Base-by-base conservation (phyloP, 1,139 yeast genomes). In the Lodderomyces margitis region DNA sequence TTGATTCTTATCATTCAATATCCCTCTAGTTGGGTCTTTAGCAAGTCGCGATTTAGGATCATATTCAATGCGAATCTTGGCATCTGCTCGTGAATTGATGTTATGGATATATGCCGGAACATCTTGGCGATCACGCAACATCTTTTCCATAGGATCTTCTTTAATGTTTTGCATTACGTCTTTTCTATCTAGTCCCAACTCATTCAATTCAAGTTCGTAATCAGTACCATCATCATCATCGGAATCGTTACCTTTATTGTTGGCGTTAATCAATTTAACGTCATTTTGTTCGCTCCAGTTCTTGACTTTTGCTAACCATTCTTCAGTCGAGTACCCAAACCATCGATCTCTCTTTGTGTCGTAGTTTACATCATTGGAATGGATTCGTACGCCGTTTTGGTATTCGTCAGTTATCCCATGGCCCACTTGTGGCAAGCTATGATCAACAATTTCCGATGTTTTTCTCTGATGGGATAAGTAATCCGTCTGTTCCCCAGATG, bases 261-360 rank as follows among this genome's bases (percentile, higher is more conserved):
- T 55, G 1, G 45, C 27, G 25, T 53, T 37, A 41, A 36, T 36
- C 44, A 23, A 9, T 9, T 30, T 21, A 5, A 45, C 43, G 24
- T 31, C 28, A 38, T 75, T 67, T 30, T 64, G 60, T 17, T 55
- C 53, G 36, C 75, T 70, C 75, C 80, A 74, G 40, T 66, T 63
- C 33, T 63, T 62, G 6, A 80, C 58, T 17, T 76, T 74, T n/a
- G 62, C 58, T 37, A 69, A 70, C 68, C 85, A 85, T 40, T 83
- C 85, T 4, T 68, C 66, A 1, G 74, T 67, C 44, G 82, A 83
- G 54, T 77, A 83, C 0, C 94, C 94, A 54, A 78, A 83, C 88
- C 92, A 87, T 39, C 87, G 66, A 58, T 87, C 95, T 43, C 94
- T 64, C 49, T 83, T 83, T 14, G 81, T 74, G 50, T 85, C 95